Evolutionary conservation across 2,329 filamentous ascomycete genomes (phyloP).

Genomic region (Penicillium digitatum): DNA sequence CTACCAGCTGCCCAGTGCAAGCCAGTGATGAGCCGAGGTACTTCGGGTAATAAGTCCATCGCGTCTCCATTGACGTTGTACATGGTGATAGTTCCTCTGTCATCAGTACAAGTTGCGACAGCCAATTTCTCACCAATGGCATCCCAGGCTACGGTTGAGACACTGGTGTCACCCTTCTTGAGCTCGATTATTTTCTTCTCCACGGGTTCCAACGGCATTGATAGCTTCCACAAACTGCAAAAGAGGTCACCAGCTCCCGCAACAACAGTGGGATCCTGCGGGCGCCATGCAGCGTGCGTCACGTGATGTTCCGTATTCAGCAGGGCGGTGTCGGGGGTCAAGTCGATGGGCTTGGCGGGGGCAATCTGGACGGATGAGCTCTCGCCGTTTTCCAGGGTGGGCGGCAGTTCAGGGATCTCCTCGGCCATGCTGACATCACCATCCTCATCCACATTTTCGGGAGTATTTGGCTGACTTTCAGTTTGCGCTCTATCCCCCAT

Average conservation of each 20-base stretch:
- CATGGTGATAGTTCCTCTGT: conserved; percentile 43
- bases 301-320: conserved; percentile 43
- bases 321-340: conserved; percentile 44
- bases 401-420: conserved; percentile 29
- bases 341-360: conserved; percentile 47
- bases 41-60: conserved; percentile 45
- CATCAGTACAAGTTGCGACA: conserved; percentile 45
- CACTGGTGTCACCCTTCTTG: conserved; percentile 32
- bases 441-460: conserved; percentile 39
- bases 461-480: conserved; percentile 26
- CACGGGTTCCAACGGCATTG: conserved; percentile 26
- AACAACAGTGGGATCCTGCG: conserved; percentile 42
- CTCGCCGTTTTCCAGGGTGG: conserved; percentile 43
- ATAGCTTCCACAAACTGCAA: conserved; percentile 46
- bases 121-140: conserved; percentile 44
- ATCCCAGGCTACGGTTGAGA: conserved; percentile 48
- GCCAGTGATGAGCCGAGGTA: conserved; percentile 43
- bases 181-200: conserved; percentile 38
- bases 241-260: conserved; percentile 43
- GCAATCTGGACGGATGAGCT: conserved; percentile 48
- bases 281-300: conserved; percentile 44
- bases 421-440: conserved; percentile 43
- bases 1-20: conserved; percentile 42
- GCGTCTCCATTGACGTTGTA: conserved; percentile 44
- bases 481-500: conserved; percentile 42